Percentiles rank a stretch among this genome's conserved stretches.
phyloP scores from a whole-genome alignment of 2,329 filamentous ascomycete genomes.

The Plenodomus biglobosus region DNA sequence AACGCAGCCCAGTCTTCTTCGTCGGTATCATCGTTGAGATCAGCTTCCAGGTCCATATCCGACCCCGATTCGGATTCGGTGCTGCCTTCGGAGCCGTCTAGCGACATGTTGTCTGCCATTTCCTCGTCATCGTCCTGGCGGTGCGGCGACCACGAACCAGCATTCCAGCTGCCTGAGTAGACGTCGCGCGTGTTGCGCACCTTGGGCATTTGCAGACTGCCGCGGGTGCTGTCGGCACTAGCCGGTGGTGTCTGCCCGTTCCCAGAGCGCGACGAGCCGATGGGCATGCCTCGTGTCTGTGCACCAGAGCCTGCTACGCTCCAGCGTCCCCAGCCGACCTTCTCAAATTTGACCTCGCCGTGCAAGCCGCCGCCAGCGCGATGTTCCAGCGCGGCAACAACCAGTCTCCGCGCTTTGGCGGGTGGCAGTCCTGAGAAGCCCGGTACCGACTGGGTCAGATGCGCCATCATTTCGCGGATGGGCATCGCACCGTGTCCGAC shows the following conservation, averaged over 20 bases:
- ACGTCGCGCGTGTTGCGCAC: constrained; percentile 38
- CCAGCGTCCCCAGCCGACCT: constrained; percentile 97
- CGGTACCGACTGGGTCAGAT: constrained; percentile 88
- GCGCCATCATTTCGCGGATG: constrained; percentile 93
- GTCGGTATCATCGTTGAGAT: constrained; percentile 81
- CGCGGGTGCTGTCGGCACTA: constrained; percentile 47
- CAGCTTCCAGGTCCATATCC: constrained; percentile 68
- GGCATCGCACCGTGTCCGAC: constrained; percentile 86
- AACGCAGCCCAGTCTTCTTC: constrained; percentile 95
- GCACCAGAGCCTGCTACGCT: constrained; percentile 60
- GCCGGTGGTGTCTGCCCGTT: constrained; percentile 52
- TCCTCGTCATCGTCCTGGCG: constrained; percentile 48
- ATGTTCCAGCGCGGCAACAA: constrained; percentile 89
- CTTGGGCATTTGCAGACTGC: constrained; percentile 53
- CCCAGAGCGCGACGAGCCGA: constrained; percentile 37
- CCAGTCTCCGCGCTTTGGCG: constrained; percentile 84
- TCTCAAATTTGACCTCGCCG: constrained; percentile 82
- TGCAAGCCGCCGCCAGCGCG: constrained; percentile 62
- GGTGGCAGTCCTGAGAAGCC: constrained; percentile 88
- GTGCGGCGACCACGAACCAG: constrained; percentile 72
- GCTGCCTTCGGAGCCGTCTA: constrained; percentile 66
- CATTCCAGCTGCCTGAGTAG: constrained; percentile 62
- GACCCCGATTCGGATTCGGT: constrained; percentile 74
- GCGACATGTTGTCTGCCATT: constrained; percentile 88
- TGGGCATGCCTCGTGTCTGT: constrained; percentile 53